Conservation (phyloP, 768 basidiomycete species). For the Stropharia rugosoannulata region DNA sequence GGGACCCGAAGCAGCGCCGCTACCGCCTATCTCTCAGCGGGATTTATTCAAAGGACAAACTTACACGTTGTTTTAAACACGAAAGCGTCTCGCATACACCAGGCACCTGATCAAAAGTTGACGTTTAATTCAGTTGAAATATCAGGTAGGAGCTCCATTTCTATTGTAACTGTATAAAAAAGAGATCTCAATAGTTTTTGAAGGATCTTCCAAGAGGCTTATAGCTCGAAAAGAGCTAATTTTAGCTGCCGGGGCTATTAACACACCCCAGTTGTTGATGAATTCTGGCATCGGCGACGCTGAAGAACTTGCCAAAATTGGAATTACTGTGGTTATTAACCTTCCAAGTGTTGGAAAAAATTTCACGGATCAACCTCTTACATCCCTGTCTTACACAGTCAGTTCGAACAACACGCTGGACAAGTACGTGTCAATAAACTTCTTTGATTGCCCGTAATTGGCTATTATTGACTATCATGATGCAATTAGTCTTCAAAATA, state of each 20-base stretch:
- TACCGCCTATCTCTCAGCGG: conserved; percentile 20
- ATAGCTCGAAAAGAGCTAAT: conserved; percentile 55
- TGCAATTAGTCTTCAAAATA: conserved; percentile 16
- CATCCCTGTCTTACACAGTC: conserved; percentile 22
- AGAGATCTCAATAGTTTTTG: background rate
- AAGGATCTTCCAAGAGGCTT: background rate
- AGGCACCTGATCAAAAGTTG: background rate
- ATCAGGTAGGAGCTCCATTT: conserved; percentile 1
- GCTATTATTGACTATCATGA: background rate
- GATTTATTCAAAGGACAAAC: conserved; percentile 23
- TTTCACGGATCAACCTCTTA: conserved; percentile 32
- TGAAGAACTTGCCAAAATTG: conserved; percentile 18
- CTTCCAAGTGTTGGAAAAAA: conserved; percentile 38
- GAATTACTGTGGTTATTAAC: conserved; percentile 26
- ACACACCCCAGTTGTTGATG: conserved; percentile 35
- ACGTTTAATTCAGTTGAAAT: conserved; percentile 5
- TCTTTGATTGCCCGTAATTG: background rate
- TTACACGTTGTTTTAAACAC: conserved; percentile 29
- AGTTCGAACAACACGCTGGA: conserved; percentile 29
- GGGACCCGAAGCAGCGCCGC: conserved; percentile 24
- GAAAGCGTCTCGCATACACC: conserved; percentile 19
- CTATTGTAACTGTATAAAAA: too few relatives aligned
- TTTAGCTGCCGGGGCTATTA: conserved; percentile 37
- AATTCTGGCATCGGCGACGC: conserved; percentile 36
- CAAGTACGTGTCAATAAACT: background rate